These are phyloP conservation scores for Starmerella gropengiesseri DNA, from an alignment of 805 yeast species.

Conservation along the genomic window DNA sequence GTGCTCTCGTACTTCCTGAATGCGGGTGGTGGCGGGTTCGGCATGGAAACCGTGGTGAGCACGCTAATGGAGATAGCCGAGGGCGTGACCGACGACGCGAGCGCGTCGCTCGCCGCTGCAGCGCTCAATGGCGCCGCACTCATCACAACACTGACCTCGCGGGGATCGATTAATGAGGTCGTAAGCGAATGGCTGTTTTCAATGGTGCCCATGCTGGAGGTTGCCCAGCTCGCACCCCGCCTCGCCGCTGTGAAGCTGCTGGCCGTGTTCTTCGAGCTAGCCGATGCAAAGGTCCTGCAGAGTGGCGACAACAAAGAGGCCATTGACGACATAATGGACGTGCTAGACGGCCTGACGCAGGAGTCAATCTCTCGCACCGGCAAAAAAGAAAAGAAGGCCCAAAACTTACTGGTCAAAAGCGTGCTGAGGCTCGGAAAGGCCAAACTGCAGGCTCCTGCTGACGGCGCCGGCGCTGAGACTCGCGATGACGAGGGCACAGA, in stretches of 20 bases:
- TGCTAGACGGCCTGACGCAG: conserved; percentile 34
- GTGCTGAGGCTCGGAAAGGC: conserved; percentile 44
- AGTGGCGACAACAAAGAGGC: conserved; percentile 21
- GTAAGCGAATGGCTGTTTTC: conserved; percentile 31
- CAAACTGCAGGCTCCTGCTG: conserved; percentile 31
- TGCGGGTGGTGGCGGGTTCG: conserved; percentile 30
- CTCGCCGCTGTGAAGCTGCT: conserved; percentile 47
- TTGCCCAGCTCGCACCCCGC: conserved; percentile 40
- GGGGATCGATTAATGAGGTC: conserved; percentile 15
- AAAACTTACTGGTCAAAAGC: conserved; percentile 45
- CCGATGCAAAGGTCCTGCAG: conserved; percentile 29
- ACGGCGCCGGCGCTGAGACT: background rate
- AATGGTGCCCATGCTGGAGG: conserved; percentile 20
- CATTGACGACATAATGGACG: conserved; percentile 33
- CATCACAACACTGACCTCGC: conserved; percentile 24
- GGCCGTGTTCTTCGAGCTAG: conserved; percentile 46
- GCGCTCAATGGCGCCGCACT: conserved; percentile 27
- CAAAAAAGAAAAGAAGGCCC: conserved; percentile 51
- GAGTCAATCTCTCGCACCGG: conserved; percentile 47
- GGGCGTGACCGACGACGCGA: conserved; percentile 16
- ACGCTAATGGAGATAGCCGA: conserved; percentile 26
- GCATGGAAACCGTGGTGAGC: conserved; percentile 25
- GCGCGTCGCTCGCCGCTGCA: conserved; percentile 23
- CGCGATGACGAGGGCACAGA: conserved; percentile 16
- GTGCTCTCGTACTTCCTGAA: conserved; percentile 26